Base-by-base conservation (phyloP, 1,139 yeast species). In the Pichia sp. region DNA sequence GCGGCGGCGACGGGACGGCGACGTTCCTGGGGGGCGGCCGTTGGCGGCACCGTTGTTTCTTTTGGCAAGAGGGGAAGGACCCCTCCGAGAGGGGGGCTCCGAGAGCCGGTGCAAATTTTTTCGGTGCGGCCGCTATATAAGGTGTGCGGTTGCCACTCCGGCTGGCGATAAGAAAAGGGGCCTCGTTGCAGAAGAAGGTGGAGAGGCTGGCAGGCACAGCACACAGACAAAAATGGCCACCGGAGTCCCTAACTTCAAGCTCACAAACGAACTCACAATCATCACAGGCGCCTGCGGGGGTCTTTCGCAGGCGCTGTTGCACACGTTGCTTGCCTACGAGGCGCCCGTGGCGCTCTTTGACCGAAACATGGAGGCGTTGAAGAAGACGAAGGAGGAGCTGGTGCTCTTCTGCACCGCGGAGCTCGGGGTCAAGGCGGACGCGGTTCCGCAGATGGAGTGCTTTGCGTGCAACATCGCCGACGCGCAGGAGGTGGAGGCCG, bases 211-310 rank as follows among this genome's bases (percentile, higher is more conserved):
- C n/a, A 36, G n/a, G 41, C 41, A 36, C 13, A 15, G 16, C 41
- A 36, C 16, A 32, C 26, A 23, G 26, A 23, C 26, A 23, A 23
- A 13, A 13, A 36, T 36, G 41, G 41, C 57, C 4, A 19, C 52
- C 13, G 44, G 67, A 50, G 69, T 75, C 36, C 80, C 80, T 55
- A 64, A 68, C 2, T 76, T 75, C 66, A 71, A 82, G 72, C 77
- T 87, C 61, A 90, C 85, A 63, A 87, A 87, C 54, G 82, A 84
- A 69, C 75, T 86, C 56, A 90, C 89, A 47, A 77, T 87, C 53
- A 72, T 87, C 61, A 87, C 95, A 38, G 95, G 95, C 52, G 95
- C 95, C 16, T 84, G 90, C 34, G 95, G 95, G 52, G 95, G 95
- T 23, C 75, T 87, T 62, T 85, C 90, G 2, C 73, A 83, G 36